Percentiles rank a stretch among this genome's conserved stretches.
Conservation (phyloP, 179 eudicot genomes). For the Amaranthus tricolor region DNA sequence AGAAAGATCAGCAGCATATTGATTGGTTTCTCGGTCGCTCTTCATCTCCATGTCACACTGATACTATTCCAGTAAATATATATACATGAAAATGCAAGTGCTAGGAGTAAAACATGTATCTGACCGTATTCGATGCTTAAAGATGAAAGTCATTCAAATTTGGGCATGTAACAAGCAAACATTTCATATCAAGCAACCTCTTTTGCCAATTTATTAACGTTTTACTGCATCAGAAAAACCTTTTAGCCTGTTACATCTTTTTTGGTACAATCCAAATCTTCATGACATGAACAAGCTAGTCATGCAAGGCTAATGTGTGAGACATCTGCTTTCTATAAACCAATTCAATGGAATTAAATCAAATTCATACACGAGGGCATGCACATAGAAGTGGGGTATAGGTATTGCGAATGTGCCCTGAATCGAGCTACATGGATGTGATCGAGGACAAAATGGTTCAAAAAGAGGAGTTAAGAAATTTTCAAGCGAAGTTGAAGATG, state of each 20-base stretch:
- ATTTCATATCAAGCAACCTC: neutral
- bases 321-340: neutral
- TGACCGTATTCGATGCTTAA: neutral
- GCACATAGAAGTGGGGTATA: too few species aligned
- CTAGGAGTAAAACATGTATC: neutral
- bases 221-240: too few species aligned
- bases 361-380: too few species aligned
- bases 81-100: neutral
- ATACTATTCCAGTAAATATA: neutral
- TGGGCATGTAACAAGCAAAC: neutral
- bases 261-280: neutral
- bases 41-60: conserved; percentile 36
- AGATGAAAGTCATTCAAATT: neutral
- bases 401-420: too few species aligned
- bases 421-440: too few species aligned
- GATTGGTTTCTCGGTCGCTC: conserved; percentile 23
- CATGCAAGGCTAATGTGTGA: neutral
- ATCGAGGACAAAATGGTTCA: too few species aligned
- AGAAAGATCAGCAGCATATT: conserved; percentile 74
- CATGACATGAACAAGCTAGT: neutral
- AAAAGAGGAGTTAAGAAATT: too few species aligned
- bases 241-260: neutral
- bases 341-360: neutral
- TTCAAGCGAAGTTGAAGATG: too few species aligned
- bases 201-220: neutral